Evolutionary conservation across 2,329 filamentous ascomycete species (phyloP).

Genomic region (Fusarium aywerte): DNA sequence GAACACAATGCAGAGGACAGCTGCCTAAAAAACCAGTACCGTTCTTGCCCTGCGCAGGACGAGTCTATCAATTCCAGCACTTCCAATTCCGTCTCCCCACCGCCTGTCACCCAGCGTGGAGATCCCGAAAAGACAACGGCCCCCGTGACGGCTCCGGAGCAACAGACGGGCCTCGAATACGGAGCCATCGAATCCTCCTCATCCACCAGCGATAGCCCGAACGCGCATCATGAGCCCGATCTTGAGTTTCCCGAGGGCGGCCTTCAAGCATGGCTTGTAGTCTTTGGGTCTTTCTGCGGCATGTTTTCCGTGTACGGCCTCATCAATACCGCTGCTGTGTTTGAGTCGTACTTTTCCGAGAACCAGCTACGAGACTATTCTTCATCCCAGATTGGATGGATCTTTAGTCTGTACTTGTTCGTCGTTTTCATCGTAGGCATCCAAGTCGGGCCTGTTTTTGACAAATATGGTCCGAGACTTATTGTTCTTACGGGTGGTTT

Average conservation of each 20-base stretch:
- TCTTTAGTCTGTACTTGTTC: slow-evolving; percentile 84
- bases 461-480: slow-evolving; percentile 74
- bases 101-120: background rate
- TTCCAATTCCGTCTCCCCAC: background rate
- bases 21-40: slow-evolving; percentile 46
- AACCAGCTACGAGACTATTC: slow-evolving; percentile 77
- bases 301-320: slow-evolving; percentile 73
- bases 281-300: slow-evolving; percentile 75
- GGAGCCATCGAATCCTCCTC: slow-evolving; percentile 12
- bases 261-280: slow-evolving; percentile 73
- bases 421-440: slow-evolving; percentile 84
- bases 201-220: background rate
- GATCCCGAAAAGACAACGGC: slow-evolving; percentile 19
- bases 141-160: slow-evolving; percentile 13
- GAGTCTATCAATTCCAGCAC: slow-evolving; percentile 12
- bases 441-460: slow-evolving; percentile 84
- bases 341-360: slow-evolving; percentile 79
- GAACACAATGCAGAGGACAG: slow-evolving; percentile 47
- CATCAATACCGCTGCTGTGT: slow-evolving; percentile 66
- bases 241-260: slow-evolving; percentile 67
- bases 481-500: slow-evolving; percentile 74
- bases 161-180: slow-evolving; percentile 17
- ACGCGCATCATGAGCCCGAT: background rate
- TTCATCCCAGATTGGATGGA: slow-evolving; percentile 81
- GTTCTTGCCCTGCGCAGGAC: slow-evolving; percentile 8